These are phyloP conservation scores for Acanthamoeba castellanii DNA, from an alignment of 208 protist genomes.

Conservation along the genomic window DNA sequence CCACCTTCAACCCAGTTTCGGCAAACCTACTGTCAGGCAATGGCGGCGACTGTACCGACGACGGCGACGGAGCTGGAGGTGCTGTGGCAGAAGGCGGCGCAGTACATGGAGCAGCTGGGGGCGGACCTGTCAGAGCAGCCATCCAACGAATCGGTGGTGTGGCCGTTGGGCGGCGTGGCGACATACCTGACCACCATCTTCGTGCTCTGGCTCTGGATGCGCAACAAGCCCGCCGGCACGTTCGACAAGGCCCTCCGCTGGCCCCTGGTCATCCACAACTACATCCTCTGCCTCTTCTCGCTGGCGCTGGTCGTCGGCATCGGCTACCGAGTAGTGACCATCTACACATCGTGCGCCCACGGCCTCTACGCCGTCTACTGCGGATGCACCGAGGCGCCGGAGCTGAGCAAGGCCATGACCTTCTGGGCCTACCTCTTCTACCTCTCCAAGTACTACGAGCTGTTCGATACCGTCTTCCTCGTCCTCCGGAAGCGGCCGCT, in stretches of 20 bases:
- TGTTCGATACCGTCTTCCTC: slow-evolving; percentile 76
- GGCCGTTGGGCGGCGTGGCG: background rate
- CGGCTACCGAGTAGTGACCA: background rate
- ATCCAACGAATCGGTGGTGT: slow-evolving; percentile 23
- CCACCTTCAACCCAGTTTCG: too few species aligned
- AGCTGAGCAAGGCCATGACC: background rate
- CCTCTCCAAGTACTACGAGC: slow-evolving; percentile 75
- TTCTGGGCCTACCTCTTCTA: slow-evolving; percentile 61
- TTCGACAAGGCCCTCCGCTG: slow-evolving; percentile 21
- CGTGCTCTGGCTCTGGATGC: background rate
- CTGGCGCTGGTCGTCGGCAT: background rate
- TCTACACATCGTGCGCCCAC: background rate
- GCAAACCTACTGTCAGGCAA: too few species aligned
- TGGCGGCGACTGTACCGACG: too few species aligned
- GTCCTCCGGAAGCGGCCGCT: slow-evolving; percentile 50
- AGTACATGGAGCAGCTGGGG: background rate
- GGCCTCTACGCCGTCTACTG: slow-evolving; percentile 32
- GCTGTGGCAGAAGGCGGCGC: background rate
- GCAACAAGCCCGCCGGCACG: background rate
- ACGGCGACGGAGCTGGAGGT: background rate
- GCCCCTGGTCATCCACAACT: slow-evolving; percentile 44
- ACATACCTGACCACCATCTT: background rate
- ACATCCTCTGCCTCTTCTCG: slow-evolving; percentile 37
- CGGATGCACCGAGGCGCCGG: background rate
- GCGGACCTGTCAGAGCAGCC: background rate